Base-by-base conservation (phyloP, 2,329 filamentous ascomycete genomes). In the Pestalotiopsis sp. region DNA sequence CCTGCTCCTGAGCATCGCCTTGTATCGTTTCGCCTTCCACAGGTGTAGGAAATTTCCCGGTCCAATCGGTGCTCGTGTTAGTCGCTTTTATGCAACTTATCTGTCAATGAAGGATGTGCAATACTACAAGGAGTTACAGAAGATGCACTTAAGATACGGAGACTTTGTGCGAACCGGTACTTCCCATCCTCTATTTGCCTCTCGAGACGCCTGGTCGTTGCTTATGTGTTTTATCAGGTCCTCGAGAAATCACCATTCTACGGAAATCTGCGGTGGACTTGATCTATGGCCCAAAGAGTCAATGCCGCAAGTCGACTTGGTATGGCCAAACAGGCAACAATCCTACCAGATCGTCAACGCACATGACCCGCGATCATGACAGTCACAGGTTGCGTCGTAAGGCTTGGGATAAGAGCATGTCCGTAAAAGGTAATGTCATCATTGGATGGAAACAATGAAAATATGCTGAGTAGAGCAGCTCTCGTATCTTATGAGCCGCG, bases 101-200 rank as follows among this genome's bases (percentile, higher is more conserved):
- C 83, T 87, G 63, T 85, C 86, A 5, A 82, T 84, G 57, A 84
- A 83, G 71, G 86, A 85, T n/a, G 81, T 84, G 52, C 80, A 86
- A 5, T 87, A 89, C 73, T 80, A 89, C 17, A 71, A 72, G 36
- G 83, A 84, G 70, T 81, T 88, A 52, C 80, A 82, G 66, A 76
- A 78, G 23, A 80, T 85, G 57, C 88, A 91, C 71, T 73, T 83
- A 17, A 78, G 85, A 70, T 91, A 91, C 72, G 88, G 88, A 4
- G 74, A 76, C 39, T 75, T 75, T 45, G 69, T 77, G 36, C 71
- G 75, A 7, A 72, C 71, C 12, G 75, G 74, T 75, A 68, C 69
- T 41, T 39, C 27, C 13, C 75, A 36, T 2, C 25, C 13, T 1
- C 13, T n/a, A 0, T 20, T 59, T 25, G 39, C 38, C 13, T 31